These are phyloP conservation scores for Leishmania major DNA, from an alignment of 208 protist genomes.

Conservation along the genomic window DNA sequence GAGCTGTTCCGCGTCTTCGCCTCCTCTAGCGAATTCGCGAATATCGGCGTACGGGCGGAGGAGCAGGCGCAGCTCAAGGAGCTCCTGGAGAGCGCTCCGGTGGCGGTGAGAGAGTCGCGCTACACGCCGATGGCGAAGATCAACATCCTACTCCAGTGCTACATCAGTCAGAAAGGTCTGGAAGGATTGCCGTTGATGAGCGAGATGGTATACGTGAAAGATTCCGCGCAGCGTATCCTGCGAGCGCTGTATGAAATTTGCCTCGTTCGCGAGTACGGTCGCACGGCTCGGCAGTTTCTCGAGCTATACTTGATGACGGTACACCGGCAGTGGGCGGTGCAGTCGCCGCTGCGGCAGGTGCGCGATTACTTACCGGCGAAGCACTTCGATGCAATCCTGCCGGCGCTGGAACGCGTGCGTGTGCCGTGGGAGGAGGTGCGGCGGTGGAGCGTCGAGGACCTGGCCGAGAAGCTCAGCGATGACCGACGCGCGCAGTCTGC, in stretches of 20 bases:
- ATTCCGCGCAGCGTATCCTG: conserved; percentile 94
- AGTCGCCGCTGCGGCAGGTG: conserved; percentile 94
- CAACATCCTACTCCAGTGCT: conserved; percentile 99
- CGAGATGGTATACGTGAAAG: conserved; percentile 99
- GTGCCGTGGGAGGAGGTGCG: conserved; percentile 96
- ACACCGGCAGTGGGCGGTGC: conserved; percentile 96
- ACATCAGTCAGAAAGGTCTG: conserved; percentile 97
- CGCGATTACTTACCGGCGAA: conserved; percentile 75
- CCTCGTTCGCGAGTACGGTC: conserved; percentile 96
- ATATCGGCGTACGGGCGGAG: conserved; percentile 97
- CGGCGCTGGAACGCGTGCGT: conserved; percentile 95
- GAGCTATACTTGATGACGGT: conserved; percentile 95
- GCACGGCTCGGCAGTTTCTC: conserved; percentile 92
- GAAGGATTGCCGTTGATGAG: conserved; percentile 98
- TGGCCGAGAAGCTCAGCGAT: conserved; percentile 94
- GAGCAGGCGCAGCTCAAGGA: conserved; percentile 98
- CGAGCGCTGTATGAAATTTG: conserved; percentile 96
- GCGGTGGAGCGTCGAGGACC: conserved; percentile 91
- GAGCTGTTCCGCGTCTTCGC: conserved; percentile 98
- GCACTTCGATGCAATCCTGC: conserved; percentile 86
- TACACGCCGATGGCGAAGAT: conserved; percentile 98
- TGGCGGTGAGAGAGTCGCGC: conserved; percentile 97
- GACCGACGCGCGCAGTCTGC: conserved; percentile 83
- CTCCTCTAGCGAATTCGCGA: conserved; percentile 97
- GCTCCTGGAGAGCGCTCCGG: conserved; percentile 96